Percentiles rank a stretch among this genome's conserved stretches.
Conservation (phyloP, 1,284 basidiomycete genomes). For the Fereydounia khargensis region DNA sequence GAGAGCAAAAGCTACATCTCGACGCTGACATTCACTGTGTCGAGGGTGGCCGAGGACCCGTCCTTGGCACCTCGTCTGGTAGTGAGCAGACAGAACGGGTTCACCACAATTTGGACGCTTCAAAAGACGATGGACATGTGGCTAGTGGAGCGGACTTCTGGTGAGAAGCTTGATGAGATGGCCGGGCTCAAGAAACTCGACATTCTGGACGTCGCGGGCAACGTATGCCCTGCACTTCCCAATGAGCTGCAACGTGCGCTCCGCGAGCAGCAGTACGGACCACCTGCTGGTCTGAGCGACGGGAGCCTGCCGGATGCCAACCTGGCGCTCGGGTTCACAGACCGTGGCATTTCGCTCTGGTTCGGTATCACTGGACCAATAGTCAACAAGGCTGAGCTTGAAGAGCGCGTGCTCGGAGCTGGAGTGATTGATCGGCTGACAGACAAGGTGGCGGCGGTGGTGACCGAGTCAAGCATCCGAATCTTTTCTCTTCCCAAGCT, state of each 20-base stretch:
- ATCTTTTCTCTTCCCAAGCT: slow-evolving; percentile 40
- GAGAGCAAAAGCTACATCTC: slow-evolving; percentile 39
- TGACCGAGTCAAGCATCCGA: slow-evolving; percentile 37
- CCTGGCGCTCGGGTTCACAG: slow-evolving; percentile 22
- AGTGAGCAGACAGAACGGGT: slow-evolving; percentile 35
- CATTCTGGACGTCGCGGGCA: slow-evolving; percentile 39
- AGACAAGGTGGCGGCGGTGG: slow-evolving; percentile 31
- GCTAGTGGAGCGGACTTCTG: slow-evolving; percentile 29
- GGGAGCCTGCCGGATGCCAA: slow-evolving; percentile 12
- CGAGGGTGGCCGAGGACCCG: slow-evolving; percentile 31
- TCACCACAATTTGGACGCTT: slow-evolving; percentile 46
- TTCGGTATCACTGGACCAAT: slow-evolving; percentile 39
- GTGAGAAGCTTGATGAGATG: slow-evolving; percentile 31
- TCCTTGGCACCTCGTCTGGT: slow-evolving; percentile 43
- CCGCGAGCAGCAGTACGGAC: slow-evolving; percentile 28
- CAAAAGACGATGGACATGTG: slow-evolving; percentile 39
- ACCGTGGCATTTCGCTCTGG: slow-evolving; percentile 11
- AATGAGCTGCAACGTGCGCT: slow-evolving; percentile 34
- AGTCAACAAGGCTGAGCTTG: slow-evolving; percentile 29
- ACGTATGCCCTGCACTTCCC: slow-evolving; percentile 17
- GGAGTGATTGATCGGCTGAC: slow-evolving; percentile 28
- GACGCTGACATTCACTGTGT: slow-evolving; percentile 37
- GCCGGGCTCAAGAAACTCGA: slow-evolving; percentile 5
- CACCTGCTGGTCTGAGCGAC: slow-evolving; percentile 1
- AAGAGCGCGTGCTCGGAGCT: slow-evolving; percentile 34